A percentile compares a stretch with the other conserved stretches of the same genome.
Conservation (phyloP, 2,329 filamentous ascomycete species). For the Colletotrichum neosansevieriae region DNA sequence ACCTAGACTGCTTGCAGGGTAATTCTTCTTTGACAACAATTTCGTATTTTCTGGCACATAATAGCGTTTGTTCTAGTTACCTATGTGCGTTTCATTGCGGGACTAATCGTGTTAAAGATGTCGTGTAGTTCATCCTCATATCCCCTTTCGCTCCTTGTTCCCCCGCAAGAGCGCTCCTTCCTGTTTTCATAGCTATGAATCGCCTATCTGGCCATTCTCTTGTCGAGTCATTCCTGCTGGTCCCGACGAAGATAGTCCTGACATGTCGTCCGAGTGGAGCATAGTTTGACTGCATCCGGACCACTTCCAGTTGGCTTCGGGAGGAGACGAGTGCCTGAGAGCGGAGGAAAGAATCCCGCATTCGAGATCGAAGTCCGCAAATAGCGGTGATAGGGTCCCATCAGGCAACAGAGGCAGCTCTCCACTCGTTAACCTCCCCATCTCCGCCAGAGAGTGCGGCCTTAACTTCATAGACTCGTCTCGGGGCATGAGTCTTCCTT, state of each 20-base stretch:
- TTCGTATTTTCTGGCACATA: no score
- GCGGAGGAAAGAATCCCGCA: background rate
- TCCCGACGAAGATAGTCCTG: background rate
- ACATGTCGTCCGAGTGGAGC: background rate
- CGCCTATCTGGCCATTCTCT: background rate
- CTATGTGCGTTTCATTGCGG: no score
- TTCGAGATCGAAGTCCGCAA: background rate
- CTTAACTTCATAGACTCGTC: background rate
- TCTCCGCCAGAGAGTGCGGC: slow-evolving; percentile 16
- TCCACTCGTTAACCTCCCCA: slow-evolving; percentile 7
- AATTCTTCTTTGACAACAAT: no score
- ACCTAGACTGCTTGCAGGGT: no score
- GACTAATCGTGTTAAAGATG: no score
- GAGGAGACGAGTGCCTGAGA: slow-evolving; percentile 1
- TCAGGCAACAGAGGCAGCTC: background rate
- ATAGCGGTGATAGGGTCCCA: background rate
- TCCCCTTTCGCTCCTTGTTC: no score
- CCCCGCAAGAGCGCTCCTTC: background rate
- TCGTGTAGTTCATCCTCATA: no score
- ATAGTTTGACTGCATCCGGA: background rate
- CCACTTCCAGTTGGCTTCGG: slow-evolving; percentile 18
- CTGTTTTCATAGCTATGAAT: background rate
- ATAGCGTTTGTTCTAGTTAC: no score
- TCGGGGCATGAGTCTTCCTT: background rate
- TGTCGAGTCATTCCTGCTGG: background rate